phyloP scores from a whole-genome alignment of 1,139 yeast species.

The Pichia cactophila region DNA sequence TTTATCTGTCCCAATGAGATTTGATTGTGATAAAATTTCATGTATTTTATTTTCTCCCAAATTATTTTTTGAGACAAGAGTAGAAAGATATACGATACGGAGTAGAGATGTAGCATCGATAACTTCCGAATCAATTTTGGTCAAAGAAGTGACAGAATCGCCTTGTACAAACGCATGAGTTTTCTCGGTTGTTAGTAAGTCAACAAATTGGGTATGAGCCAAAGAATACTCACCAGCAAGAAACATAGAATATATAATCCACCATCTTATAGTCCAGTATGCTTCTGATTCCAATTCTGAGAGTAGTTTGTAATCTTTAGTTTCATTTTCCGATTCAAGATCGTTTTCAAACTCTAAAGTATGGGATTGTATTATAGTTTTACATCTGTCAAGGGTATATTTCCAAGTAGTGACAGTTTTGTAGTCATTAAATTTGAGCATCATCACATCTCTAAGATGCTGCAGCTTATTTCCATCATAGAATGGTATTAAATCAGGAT shows the following conservation, averaged over 20 bases:
- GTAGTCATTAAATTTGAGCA: slow-evolving; percentile 5
- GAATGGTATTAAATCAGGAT: slow-evolving; percentile 4
- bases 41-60: not conserved
- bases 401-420: slow-evolving; percentile 5
- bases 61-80: slow-evolving; percentile 2
- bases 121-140: not conserved
- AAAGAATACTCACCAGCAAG: slow-evolving; percentile 8
- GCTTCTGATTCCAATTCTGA: slow-evolving; percentile 9
- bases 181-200: not conserved
- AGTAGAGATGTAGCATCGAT: slow-evolving; percentile 6
- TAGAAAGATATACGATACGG: slow-evolving; percentile 1
- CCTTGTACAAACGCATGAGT: not conserved
- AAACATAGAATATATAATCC: slow-evolving; percentile 11
- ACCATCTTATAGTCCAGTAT: slow-evolving; percentile 12
- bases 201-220: slow-evolving; percentile 3
- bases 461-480: slow-evolving; percentile 3
- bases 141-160: slow-evolving; percentile 2
- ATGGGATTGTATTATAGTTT: slow-evolving; percentile 2
- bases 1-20: slow-evolving; percentile 4
- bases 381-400: slow-evolving; percentile 5
- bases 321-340: not conserved
- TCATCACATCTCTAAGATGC: slow-evolving; percentile 4
- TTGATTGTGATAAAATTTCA: not conserved
- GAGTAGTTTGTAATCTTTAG: not conserved
- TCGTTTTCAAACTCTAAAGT: not conserved